A percentile compares a stretch with the other conserved stretches of the same genome.
These are phyloP conservation scores for Kluyveromyces marxianus DNA, from an alignment of 1,139 yeast species.

Conservation along the genomic window DNA sequence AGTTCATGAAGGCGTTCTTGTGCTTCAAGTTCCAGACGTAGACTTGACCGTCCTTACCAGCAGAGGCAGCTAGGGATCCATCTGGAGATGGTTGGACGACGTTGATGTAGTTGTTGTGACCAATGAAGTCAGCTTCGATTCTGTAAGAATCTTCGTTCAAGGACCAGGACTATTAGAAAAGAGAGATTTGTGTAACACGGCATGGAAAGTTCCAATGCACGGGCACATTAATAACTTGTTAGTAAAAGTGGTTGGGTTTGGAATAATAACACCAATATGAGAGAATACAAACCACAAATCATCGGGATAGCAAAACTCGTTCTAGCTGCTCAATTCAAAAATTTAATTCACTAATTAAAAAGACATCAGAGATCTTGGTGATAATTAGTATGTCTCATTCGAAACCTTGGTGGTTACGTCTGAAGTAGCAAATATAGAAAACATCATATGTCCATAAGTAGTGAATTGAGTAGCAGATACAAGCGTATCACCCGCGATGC, in stretches of 20 bases:
- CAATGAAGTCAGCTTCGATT: slow-evolving; percentile 93
- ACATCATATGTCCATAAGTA: slow-evolving; percentile 47
- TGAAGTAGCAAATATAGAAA: slow-evolving; percentile 97
- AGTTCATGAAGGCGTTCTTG: slow-evolving; percentile 86
- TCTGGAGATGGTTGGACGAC: slow-evolving; percentile 98
- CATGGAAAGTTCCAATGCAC: no score
- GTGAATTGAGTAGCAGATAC: not conserved
- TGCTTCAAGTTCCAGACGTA: slow-evolving; percentile 97
- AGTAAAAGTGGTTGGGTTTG: slow-evolving; percentile 10
- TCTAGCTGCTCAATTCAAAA: not conserved
- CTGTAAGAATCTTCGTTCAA: slow-evolving; percentile 89
- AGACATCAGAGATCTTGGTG: slow-evolving; percentile 97
- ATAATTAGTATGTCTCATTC: slow-evolving; percentile 91
- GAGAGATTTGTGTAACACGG: no score
- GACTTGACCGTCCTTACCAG: slow-evolving; percentile 99
- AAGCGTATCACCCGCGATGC: not conserved
- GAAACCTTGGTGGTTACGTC: slow-evolving; percentile 58
- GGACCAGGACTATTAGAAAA: slow-evolving; percentile 43
- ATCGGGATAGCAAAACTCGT: no score
- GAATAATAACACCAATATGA: not conserved
- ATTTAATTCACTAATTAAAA: slow-evolving; percentile 1
- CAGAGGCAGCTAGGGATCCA: slow-evolving; percentile 98
- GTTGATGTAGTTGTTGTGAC: slow-evolving; percentile 99
- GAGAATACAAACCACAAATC: no score
- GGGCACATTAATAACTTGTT: slow-evolving; percentile 10